Percentiles rank a stretch among this genome's conserved stretches.
Conservation (phyloP, 73 alveolate species). For the Blepharisma stoltei region DNA sequence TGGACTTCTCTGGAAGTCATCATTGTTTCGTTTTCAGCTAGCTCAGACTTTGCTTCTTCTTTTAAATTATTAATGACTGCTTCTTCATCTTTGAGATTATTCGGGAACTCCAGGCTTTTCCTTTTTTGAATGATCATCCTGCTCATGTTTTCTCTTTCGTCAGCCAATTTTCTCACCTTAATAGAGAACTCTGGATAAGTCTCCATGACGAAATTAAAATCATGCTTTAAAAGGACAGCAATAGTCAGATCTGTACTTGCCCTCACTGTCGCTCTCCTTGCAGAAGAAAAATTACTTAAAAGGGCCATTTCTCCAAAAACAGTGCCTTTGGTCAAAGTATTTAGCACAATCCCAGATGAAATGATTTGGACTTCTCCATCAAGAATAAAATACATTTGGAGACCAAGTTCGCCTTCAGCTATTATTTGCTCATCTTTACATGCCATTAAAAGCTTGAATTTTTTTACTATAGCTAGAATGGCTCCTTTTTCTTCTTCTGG, state of each 20-base stretch:
- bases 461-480: slow-evolving; percentile 32
- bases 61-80: background rate
- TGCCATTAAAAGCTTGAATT: slow-evolving; percentile 34
- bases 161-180: slow-evolving; percentile 21
- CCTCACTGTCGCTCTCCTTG: slow-evolving; percentile 31
- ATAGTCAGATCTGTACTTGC: slow-evolving; percentile 38
- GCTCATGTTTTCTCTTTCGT: slow-evolving; percentile 11
- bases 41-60: background rate
- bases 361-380: slow-evolving; percentile 49
- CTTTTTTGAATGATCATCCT: background rate
- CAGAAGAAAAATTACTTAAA: background rate
- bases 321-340: slow-evolving; percentile 34
- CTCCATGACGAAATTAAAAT: slow-evolving; percentile 47
- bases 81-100: background rate
- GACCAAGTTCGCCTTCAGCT: slow-evolving; percentile 55
- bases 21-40: background rate
- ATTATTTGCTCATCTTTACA: slow-evolving; percentile 52
- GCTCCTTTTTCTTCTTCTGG: slow-evolving; percentile 53
- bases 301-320: slow-evolving; percentile 42
- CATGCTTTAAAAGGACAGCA: slow-evolving; percentile 51
- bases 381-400: slow-evolving; percentile 54
- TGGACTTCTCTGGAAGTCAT: background rate
- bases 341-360: slow-evolving; percentile 31
- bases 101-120: background rate
- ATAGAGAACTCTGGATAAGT: slow-evolving; percentile 50